Percentiles rank a stretch among this genome's conserved stretches.
phyloP scores from a whole-genome alignment of 768 basidiomycete genomes.

The Saitozyma podzolica region DNA sequence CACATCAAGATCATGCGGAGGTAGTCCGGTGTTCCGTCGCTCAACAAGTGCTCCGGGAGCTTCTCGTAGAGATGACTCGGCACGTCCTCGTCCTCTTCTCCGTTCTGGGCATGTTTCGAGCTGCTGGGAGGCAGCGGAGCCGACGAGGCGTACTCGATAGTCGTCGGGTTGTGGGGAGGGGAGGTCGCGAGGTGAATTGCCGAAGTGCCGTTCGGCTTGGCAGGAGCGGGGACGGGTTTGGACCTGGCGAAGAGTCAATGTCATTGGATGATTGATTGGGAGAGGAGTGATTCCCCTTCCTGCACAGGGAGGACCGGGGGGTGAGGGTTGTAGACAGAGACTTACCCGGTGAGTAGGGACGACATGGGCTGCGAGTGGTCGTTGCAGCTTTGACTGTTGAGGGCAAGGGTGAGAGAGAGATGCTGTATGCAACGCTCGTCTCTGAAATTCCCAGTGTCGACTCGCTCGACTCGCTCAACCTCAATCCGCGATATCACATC shows the following conservation, averaged over 20 bases:
- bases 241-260: neutral
- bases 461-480: too few species aligned
- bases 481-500: too few species aligned
- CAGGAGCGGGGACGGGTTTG: neutral
- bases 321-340: too few species aligned
- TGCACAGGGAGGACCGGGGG: too few species aligned
- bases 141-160: slow-evolving; percentile 51
- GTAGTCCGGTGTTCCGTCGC: slow-evolving; percentile 45
- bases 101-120: slow-evolving; percentile 33
- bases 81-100: slow-evolving; percentile 38
- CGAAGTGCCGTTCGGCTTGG: neutral
- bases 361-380: too few species aligned
- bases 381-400: too few species aligned
- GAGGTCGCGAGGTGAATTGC: neutral
- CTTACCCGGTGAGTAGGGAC: too few species aligned
- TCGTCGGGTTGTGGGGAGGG: slow-evolving; percentile 10
- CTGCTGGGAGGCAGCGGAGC: slow-evolving; percentile 46
- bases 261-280: too few species aligned
- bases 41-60: slow-evolving; percentile 44
- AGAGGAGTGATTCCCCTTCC: too few species aligned
- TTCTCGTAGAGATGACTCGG: slow-evolving; percentile 52
- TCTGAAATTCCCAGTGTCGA: too few species aligned
- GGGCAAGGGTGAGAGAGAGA: too few species aligned
- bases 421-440: too few species aligned
- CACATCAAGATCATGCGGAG: slow-evolving; percentile 51